Base-by-base conservation (phyloP, 106 monocot genomes). In the Iris macrosiphon region DNA sequence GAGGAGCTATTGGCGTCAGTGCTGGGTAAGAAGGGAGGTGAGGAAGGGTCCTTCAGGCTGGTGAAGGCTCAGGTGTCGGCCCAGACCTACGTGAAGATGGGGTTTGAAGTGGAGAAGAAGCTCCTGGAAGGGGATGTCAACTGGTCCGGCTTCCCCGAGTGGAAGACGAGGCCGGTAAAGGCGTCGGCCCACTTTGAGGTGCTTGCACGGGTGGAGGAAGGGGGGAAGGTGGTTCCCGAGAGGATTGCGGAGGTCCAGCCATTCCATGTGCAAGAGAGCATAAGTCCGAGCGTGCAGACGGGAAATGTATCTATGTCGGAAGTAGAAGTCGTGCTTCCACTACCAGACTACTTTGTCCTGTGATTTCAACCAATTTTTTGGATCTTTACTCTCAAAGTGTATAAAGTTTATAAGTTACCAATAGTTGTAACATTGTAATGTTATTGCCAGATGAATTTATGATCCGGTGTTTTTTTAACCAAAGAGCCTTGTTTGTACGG, bases 1-100 rank as follows among this genome's bases (percentile, higher is more conserved):
- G 96, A 98, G 57, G 83, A 86, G 52, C 69, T 98, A 1, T 69
- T 98, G 18, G 72, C 72, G 16, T 90, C 96, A 0, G 83, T 98
- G 4, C 66, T 98, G 0, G 90, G 87, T 4, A 76, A 91, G 62
- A 83, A 80, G 50, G 86, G 60, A 10, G 19, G 34, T 9, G 59
- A 98, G 52, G 37, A 71, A 23, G 96, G 96, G 1, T 75, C 75
- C 2, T 91, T 98, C 61, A 73, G 55, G 42, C 54, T 98, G 30
- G 25, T 91, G 30, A 87, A 78, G 63, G 90, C 80, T 0, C 79
- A 83, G 21, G 90, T 83, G 7, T 80, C 86, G 0, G 82, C 90
- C 0, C 81, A 65, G 42, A 95, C 85, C 7, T 95, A 85, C 30
- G 59, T 95, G 43, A 98, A 90, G 70, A 75, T 87, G 80, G 74